Evolutionary conservation across 768 basidiomycete species (phyloP).

Genomic region (Termitomyces sp.): DNA sequence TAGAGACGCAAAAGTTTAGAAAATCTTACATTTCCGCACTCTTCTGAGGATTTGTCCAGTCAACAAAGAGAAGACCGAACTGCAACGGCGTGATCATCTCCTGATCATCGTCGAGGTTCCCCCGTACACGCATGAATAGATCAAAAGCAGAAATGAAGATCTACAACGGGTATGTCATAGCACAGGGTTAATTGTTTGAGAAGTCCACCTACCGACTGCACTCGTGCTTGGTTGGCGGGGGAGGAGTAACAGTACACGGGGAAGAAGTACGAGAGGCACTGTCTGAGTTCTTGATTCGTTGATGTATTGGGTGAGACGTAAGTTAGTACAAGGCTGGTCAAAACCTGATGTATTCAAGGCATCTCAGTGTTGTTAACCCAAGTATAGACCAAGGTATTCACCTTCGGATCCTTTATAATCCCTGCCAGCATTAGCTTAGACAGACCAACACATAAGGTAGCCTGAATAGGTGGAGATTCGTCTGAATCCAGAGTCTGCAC

Average conservation of each 20-base stretch:
- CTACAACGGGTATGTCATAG: conserved; percentile 31
- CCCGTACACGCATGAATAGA: conserved; percentile 51
- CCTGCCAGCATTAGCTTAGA: conserved; percentile 88
- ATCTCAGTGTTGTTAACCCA: too few species aligned
- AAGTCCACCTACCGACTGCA: conserved; percentile 36
- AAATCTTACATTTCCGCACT: conserved; percentile 41
- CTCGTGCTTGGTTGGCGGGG: conserved; percentile 68
- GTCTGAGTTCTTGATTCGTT: conserved; percentile 81
- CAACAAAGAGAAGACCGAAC: conserved; percentile 74
- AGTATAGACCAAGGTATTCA: conserved; percentile 24
- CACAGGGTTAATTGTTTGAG: background rate
- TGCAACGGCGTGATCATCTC: conserved; percentile 72
- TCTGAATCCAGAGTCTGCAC: conserved; percentile 55
- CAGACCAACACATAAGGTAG: conserved; percentile 76
- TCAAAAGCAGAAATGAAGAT: conserved; percentile 70
- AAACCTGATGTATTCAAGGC: conserved; percentile 23
- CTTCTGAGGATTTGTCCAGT: conserved; percentile 87
- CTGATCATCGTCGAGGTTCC: conserved; percentile 67
- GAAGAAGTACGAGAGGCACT: conserved; percentile 95
- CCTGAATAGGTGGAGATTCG: conserved; percentile 71
- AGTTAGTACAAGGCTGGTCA: conserved; percentile 41
- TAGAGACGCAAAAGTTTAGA: background rate
- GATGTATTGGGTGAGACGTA: conserved; percentile 87
- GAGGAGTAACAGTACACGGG: conserved; percentile 92
- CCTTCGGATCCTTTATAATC: conserved; percentile 75